A percentile compares a stretch with the other conserved stretches of the same genome.
phyloP scores from a whole-genome alignment of 2,329 filamentous ascomycete genomes.

The Colletotrichum camelliae region DNA sequence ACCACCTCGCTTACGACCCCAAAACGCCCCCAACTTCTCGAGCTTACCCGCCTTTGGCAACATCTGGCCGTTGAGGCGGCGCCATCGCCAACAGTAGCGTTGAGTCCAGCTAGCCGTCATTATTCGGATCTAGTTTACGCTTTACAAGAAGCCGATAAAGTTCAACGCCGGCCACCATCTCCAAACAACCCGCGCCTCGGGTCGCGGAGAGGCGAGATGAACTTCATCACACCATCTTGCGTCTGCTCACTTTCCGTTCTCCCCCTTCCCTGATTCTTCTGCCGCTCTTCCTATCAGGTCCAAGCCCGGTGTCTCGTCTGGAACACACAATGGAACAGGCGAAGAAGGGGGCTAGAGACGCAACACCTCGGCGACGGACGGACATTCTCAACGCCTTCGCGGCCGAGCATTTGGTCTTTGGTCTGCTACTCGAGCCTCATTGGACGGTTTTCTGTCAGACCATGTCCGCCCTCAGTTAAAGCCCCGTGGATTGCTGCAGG shows the following conservation, averaged over 20 bases:
- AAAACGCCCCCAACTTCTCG: background rate
- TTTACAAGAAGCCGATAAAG: background rate
- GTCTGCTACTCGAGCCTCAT: background rate
- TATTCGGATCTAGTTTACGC: background rate
- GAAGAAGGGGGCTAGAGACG: background rate
- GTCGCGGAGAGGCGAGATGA: background rate
- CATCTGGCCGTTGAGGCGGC: background rate
- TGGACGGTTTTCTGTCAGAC: slow-evolving; percentile 5
- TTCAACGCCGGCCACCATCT: background rate
- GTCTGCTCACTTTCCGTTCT: background rate
- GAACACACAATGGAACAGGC: slow-evolving; percentile 5
- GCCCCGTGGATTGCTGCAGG: slow-evolving; percentile 4
- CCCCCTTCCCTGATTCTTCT: background rate
- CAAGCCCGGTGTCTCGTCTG: background rate
- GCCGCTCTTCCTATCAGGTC: background rate
- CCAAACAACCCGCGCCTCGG: background rate
- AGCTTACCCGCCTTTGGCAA: background rate
- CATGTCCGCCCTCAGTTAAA: background rate
- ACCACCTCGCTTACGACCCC: background rate
- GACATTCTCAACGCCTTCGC: background rate
- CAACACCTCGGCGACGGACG: background rate
- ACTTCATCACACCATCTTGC: background rate
- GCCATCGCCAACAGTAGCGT: background rate
- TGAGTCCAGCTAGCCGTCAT: background rate
- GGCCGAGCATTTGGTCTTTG: background rate